Evolutionary conservation across 306 rosid species (phyloP).

Genomic region (Comarum palustre): DNA sequence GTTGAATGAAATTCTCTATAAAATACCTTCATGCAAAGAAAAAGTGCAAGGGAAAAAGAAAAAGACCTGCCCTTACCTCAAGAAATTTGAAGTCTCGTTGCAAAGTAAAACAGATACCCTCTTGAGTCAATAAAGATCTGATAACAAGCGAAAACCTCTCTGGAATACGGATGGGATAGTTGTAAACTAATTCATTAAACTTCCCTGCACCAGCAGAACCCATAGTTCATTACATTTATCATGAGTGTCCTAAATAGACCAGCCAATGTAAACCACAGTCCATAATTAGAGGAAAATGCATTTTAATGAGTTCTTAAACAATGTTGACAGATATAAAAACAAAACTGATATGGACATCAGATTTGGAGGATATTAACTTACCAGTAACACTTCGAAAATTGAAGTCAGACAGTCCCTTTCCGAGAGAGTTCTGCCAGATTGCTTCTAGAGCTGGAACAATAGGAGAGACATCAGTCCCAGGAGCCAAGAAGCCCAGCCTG

Average conservation of each 20-base stretch:
- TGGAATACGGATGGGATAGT: conserved; percentile 96
- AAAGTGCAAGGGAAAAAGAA: conserved; percentile 3
- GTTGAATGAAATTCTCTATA: neutral
- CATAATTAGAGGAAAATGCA: neutral
- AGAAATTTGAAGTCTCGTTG: conserved; percentile 93
- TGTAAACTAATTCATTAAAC: conserved; percentile 94
- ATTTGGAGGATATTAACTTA: conserved; percentile 26
- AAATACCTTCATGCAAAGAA: neutral
- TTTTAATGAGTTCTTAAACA: neutral
- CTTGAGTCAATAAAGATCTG: conserved; percentile 94
- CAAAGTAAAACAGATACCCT: conserved; percentile 94
- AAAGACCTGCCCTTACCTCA: conserved; percentile 54
- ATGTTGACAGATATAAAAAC: neutral
- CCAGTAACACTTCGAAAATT: conserved; percentile 93
- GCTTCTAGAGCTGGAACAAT: conserved; percentile 96
- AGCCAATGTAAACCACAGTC: conserved; percentile 8
- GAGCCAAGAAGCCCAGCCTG: conserved; percentile 90
- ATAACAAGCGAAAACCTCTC: conserved; percentile 97
- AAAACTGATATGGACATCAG: neutral
- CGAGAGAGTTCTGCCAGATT: conserved; percentile 97
- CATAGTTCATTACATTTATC: conserved; percentile 5
- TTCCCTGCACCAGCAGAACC: conserved; percentile 55
- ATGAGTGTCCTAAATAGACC: neutral
- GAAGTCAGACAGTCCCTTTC: conserved; percentile 95
- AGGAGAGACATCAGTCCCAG: conserved; percentile 95